These are phyloP conservation scores for Hyparrhenia diplandra DNA, from an alignment of 176 grass and related monocot species.

Conservation along the genomic window DNA sequence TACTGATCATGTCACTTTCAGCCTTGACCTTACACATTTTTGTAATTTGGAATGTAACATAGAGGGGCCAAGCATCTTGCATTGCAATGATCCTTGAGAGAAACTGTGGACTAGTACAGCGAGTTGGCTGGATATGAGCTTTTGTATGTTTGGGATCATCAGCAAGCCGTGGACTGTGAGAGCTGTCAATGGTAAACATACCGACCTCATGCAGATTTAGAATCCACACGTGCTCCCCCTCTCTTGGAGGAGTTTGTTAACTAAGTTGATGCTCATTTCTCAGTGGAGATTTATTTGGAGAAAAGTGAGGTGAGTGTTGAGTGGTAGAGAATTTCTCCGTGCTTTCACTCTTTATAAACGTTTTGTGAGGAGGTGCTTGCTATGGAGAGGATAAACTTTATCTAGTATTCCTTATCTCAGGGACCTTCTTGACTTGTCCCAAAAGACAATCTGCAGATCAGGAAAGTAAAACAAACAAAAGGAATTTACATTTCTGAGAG, in stretches of 20 bases:
- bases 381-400: conserved; percentile 4
- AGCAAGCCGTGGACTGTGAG: conserved; percentile 47
- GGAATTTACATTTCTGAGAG: conserved; percentile 87
- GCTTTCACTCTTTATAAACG: not conserved
- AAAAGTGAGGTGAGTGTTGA: conserved; percentile 67
- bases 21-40: not conserved
- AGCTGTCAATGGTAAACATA: conserved; percentile 71
- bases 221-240: not conserved
- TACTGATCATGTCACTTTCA: not conserved
- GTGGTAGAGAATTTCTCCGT: not conserved
- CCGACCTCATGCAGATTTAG: not conserved
- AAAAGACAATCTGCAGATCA: conserved; percentile 94
- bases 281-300: conserved; percentile 93
- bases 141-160: conserved; percentile 60
- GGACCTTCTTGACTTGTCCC: conserved; percentile 92
- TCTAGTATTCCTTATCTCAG: conserved; percentile 38
- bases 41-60: conserved; percentile 20
- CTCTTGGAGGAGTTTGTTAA: conserved; percentile 14
- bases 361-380: not conserved
- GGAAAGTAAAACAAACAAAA: conserved; percentile 72
- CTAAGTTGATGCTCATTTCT: conserved; percentile 9
- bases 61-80: conserved; percentile 85
- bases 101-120: conserved; percentile 62
- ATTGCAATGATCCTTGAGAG: conserved; percentile 59
- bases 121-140: conserved; percentile 59